Conservation (phyloP, 306 rosid genomes). For the Rosa persica region DNA sequence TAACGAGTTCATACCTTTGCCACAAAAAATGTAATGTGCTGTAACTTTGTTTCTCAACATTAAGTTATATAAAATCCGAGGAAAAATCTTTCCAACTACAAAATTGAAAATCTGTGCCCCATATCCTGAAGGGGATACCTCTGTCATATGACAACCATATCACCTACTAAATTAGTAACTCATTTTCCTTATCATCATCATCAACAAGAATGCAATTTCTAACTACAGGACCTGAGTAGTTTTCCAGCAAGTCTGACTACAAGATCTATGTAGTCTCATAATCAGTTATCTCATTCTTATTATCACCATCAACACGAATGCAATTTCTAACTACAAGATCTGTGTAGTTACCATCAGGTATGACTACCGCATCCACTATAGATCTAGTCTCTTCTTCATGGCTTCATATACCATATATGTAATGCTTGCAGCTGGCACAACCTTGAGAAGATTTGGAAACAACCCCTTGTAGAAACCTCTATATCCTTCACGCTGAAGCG, state of each 20-base stretch:
- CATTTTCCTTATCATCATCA: constrained; percentile 28
- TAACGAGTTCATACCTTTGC: constrained; percentile 22
- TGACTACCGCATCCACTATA: constrained; percentile 35
- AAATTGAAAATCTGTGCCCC: constrained; percentile 60
- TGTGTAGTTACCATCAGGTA: constrained; percentile 27
- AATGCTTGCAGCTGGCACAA: constrained; percentile 93
- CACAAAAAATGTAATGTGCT: constrained; percentile 25
- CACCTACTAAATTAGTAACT: constrained; percentile 37
- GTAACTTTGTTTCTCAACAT: constrained; percentile 44
- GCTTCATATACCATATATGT: constrained; percentile 86
- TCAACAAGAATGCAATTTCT: constrained; percentile 30
- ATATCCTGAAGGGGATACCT: constrained; percentile 36
- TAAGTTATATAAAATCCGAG: constrained; percentile 45
- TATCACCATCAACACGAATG: constrained; percentile 29
- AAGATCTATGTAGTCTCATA: neutral
- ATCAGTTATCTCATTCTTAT: constrained; percentile 15
- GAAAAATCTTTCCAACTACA: constrained; percentile 59
- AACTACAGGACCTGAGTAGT: constrained; percentile 33
- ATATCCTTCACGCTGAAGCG: constrained; percentile 63
- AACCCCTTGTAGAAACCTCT: constrained; percentile 94
- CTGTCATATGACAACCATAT: constrained; percentile 26
- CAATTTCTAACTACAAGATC: constrained; percentile 34
- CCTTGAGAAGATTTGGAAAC: constrained; percentile 90
- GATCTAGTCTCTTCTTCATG: constrained; percentile 82
- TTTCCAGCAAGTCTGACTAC: constrained; percentile 22